Base-by-base conservation (phyloP, 306 rosid genomes). In the Pyrus betulifolia region DNA sequence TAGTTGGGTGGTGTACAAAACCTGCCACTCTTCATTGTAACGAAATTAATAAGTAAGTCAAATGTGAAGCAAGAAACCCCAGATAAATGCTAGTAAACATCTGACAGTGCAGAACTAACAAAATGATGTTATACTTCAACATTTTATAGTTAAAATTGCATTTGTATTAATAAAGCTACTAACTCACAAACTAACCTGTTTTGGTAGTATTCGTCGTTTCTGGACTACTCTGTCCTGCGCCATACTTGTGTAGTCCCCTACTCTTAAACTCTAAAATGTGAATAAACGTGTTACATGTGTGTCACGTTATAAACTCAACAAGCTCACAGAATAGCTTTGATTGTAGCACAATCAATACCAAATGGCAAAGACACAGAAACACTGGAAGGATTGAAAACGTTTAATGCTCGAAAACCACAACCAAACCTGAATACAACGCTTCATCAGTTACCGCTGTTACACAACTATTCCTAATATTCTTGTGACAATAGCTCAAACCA, bases 211-310 rank as follows among this genome's bases (percentile, higher is more conserved):
- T 83, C 74, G 76, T 69, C 22, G 78, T 59, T 51, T 88, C 91
- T 7, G 87, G 88, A 87, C 87, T 87, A 82, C 80, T 74, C 76
- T 85, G 80, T 19, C 89, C 88, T 58, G 96, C 78, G 33, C 54
- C 85, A 79, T 90, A 90, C 83, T 93, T 86, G 45, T 82, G 85
- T 65, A 85, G 75, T 78, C 87, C 92, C 74, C 92, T 90, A 92
- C 82, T 92, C 90, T 87, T 92, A 79, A 95, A 95, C 70, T 95
- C 98, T 95, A 88, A 74, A 83, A 75, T 59, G 70, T 77, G 27
- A 58, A 82, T 44, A 27, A 58, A 58, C 1, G 19, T 51, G 73
- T 81, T 62, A 83, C 60, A 72, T 44, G 77, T 78, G 46, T 79
- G 62, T 42, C 45, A 42, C 3, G 23, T 81, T 19, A 55, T 52